Base-by-base conservation (phyloP, 768 basidiomycete species). In the Rhizopogon vinicolor region DNA sequence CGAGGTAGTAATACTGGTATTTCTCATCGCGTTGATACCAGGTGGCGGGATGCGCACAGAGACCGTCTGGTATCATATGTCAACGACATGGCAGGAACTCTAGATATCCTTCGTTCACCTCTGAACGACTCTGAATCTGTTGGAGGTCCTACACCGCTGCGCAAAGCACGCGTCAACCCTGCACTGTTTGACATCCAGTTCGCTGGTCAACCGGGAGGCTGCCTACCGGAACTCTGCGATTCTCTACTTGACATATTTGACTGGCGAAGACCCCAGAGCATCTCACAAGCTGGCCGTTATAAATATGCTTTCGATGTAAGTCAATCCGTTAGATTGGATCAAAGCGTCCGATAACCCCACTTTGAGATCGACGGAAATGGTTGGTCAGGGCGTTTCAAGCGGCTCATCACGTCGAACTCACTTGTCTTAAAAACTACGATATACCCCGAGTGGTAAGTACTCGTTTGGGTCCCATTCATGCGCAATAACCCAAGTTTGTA, bases 1-100 rank as follows among this genome's bases (percentile, higher is more conserved):
- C 76, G 90, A 41, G 90, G 90, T 3, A 81, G 81, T 41, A 87
- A 82, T 45, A 90, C 89, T 0, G 90, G 89, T 10, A 86, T 83
- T 18, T 70, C 60, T 51, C 76, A 80, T 35, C 62, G 68, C 10
- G 54, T 63, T 2, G 53, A 60, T 1, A 70, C 75, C 8, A 70
- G 71, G 5, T 87, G 86, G 86, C 52, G 65, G 59, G 61, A 73
- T 22, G 71, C 76, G 5, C 86, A 87, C 53, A 71, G 86, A 0
- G 64, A 74, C 22, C 70, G 76, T 19, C 67, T 87, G 2, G 74
- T 85, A 31, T 68, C 70, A 13, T 64, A 70, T 25, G 55, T 77
- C 7, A 82, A 79, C 37, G 64, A 75, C 5, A 44, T 78, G 22
- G 43, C 70, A 63, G 57, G 80, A 62, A 77, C 72, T 7, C 39